Base-by-base conservation (phyloP, 768 basidiomycete species). In the Candolleomyces efflorescens region DNA sequence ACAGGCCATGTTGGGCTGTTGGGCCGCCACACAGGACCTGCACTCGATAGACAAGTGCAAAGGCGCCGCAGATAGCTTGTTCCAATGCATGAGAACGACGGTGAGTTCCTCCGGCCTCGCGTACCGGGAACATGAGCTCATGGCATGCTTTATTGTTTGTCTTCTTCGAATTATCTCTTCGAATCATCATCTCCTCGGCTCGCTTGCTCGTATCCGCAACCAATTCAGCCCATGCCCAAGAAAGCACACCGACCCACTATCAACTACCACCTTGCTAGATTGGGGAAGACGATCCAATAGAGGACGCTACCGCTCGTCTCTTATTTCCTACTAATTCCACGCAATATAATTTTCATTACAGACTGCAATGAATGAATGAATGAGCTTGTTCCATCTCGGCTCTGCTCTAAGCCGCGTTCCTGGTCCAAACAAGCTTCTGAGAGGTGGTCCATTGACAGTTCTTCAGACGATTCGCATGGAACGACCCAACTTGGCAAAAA, bases 201-300 rank as follows among this genome's bases (percentile, higher is more conserved):
- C 32, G 15, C 49, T 4, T 15, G 49, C 26, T 27, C 32, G 15
- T 26, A 15, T 15, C n/a, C 18, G 17, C 18, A n/a, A 39, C 52
- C 5, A 26, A 10, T 20, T 12, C 66, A 94, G 91, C 86, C 88
- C 11, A 76, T 85, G 67, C 77, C 80, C 50, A 83, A 83, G 60
- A 90, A 86, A 68, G 71, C 71, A 45, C 90, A 86, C 53, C 81
- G 79, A 67, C 82, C 92, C 36, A 85, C 89, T 36, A 93, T 95
- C 76, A 94, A 95, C 72, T 94, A 92, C 69, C 91, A 94, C 71
- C 83, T 94, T 62, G 86, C 89, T 64, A 83, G 91, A 69, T 78
- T 93, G 61, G 80, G 83, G 60, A 90, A 89, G 68, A 82, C 78
- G 60, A 80, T 85, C 63, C 89, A 89, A 79, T 89, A 82, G 76